Percentiles rank a stretch among this genome's conserved stretches.
Conservation (phyloP, 306 rosid genomes). For the Lupinus albus region DNA sequence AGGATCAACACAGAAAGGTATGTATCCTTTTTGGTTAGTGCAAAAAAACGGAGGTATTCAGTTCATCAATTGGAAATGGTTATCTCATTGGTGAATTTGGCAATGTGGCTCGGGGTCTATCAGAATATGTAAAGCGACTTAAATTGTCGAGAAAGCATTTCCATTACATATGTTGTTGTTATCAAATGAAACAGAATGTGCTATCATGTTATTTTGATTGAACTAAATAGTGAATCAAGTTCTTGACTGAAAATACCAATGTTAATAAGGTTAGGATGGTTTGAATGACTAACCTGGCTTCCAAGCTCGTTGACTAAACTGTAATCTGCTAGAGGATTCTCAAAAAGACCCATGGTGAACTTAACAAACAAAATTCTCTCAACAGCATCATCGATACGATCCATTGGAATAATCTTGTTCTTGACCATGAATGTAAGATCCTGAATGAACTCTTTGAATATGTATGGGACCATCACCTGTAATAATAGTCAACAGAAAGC, state of each 20-base stretch:
- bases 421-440: constrained; percentile 76
- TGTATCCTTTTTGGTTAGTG: background rate
- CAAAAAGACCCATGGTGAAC: constrained; percentile 91
- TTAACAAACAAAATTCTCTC: constrained; percentile 82
- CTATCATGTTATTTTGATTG: background rate
- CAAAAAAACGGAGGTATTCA: constrained; percentile 2
- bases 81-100: background rate
- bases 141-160: background rate
- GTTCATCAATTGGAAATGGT: constrained; percentile 1
- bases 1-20: constrained; percentile 3
- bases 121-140: background rate
- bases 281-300: constrained; percentile 67
- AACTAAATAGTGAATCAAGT: constrained; percentile 18
- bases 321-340: constrained; percentile 81
- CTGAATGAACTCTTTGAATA: constrained; percentile 65
- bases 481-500: constrained; percentile 36
- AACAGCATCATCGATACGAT: constrained; percentile 90
- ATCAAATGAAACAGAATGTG: constrained; percentile 3
- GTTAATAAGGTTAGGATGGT: constrained; percentile 22
- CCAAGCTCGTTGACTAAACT: constrained; percentile 92
- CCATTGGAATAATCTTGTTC: constrained; percentile 70
- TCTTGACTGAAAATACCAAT: constrained; percentile 6
- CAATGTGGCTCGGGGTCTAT: background rate
- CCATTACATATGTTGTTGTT: background rate
- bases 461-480: constrained; percentile 90